A percentile compares a stretch with the other conserved stretches of the same genome.
phyloP scores from a whole-genome alignment of 768 basidiomycete genomes.

The Amanita phalloides region DNA sequence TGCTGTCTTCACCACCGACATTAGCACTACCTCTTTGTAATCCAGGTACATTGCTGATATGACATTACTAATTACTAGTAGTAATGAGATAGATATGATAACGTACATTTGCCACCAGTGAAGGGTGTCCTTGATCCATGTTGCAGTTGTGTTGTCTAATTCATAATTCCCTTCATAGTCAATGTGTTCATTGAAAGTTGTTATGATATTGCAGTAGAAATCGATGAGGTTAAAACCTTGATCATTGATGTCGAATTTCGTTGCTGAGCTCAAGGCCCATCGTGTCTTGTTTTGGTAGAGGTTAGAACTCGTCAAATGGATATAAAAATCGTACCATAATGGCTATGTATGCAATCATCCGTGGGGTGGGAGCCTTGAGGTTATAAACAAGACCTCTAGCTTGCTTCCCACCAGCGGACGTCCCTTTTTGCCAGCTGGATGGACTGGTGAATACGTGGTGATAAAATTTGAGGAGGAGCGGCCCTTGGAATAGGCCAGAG shows the following conservation, averaged over 20 bases:
- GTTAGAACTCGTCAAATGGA: too few species aligned
- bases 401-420: too few species aligned
- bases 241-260: neutral
- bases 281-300: too few species aligned
- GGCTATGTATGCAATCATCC: too few species aligned
- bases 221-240: neutral
- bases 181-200: neutral
- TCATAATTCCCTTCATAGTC: neutral
- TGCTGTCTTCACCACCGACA: neutral
- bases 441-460: neutral
- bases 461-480: neutral
- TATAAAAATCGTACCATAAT: too few species aligned
- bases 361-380: too few species aligned
- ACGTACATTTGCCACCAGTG: neutral
- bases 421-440: neutral
- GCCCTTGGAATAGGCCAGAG: slow-evolving; percentile 1
- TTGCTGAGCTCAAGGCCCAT: neutral
- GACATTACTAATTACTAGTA: neutral
- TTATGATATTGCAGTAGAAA: neutral
- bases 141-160: neutral
- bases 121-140: neutral
- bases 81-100: neutral
- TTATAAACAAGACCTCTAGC: too few species aligned
- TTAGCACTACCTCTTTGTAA: neutral
- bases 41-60: neutral